Conservation (phyloP, 2,329 filamentous ascomycete genomes). For the Trichoderma atrobrunneum region DNA sequence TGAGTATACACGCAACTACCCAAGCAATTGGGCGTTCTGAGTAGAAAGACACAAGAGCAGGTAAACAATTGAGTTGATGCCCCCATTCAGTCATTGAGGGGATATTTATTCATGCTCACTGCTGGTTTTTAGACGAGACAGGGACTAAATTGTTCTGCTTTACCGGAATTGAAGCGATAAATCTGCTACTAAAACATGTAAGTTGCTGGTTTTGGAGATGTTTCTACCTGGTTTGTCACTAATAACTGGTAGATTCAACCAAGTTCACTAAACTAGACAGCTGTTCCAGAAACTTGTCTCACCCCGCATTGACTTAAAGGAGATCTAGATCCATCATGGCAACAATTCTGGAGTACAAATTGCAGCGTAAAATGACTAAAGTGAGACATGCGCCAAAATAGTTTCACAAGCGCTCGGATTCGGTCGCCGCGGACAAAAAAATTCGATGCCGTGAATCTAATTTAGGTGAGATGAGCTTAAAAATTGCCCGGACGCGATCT, state of each 20-base stretch:
- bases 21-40: not conserved
- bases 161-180: not conserved
- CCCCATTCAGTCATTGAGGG: not conserved
- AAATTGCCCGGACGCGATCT: not conserved
- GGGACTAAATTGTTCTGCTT: not conserved
- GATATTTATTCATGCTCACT: not conserved
- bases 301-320: not conserved
- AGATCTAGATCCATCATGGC: not conserved
- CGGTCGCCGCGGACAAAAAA: not conserved
- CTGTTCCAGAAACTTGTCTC: not conserved
- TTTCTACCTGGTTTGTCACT: not conserved
- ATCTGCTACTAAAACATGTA: not conserved
- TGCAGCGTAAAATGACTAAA: not conserved
- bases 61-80: not conserved
- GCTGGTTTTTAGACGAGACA: not conserved
- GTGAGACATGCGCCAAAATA: not conserved
- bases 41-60: not conserved
- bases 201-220: not conserved
- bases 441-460: not conserved
- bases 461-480: not conserved
- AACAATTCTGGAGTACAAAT: not conserved
- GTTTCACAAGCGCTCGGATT: not conserved
- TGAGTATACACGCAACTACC: not conserved
- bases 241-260: not conserved
- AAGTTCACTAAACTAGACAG: not conserved